Conservation (phyloP, 768 basidiomycete species). For the Filobasidium wieringae region DNA sequence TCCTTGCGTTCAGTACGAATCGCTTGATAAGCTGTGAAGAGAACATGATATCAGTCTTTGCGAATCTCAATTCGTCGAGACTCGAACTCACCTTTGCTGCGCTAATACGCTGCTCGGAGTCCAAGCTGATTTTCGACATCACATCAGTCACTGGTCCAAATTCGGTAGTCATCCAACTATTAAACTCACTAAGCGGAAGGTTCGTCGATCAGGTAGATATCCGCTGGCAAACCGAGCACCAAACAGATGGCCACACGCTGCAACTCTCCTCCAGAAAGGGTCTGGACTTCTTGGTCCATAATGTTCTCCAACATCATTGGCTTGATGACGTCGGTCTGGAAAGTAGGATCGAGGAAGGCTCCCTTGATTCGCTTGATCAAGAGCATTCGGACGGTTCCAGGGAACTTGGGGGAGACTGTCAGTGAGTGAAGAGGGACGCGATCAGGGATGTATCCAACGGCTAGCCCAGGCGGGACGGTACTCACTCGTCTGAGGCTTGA, state of each 20-base stretch:
- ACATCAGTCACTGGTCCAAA: background rate
- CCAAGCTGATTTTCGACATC: conserved; percentile 44
- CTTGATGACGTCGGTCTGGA: conserved; percentile 95
- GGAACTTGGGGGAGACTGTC: conserved; percentile 80
- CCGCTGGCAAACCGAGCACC: conserved; percentile 59
- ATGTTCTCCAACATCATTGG: conserved; percentile 91
- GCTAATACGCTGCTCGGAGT: conserved; percentile 98
- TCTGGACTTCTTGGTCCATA: conserved; percentile 97
- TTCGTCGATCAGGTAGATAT: conserved; percentile 92
- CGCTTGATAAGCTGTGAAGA: conserved; percentile 68
- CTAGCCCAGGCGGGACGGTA: background rate
- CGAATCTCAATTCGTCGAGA: background rate
- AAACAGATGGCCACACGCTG: conserved; percentile 95
- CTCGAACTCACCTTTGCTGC: conserved; percentile 59
- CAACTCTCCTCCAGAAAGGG: conserved; percentile 93
- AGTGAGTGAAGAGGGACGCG: no score
- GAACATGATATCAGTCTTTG: background rate
- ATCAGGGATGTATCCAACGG: background rate
- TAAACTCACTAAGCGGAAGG: conserved; percentile 43
- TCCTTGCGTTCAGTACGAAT: conserved; percentile 91
- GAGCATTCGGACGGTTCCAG: conserved; percentile 89
- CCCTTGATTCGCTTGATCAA: conserved; percentile 86
- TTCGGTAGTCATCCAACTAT: no score
- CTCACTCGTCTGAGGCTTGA: conserved; percentile 85
- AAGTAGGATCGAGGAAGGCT: conserved; percentile 98